phyloP scores from a whole-genome alignment of 1,139 yeast genomes.

The Nakaseomyces sp. region DNA sequence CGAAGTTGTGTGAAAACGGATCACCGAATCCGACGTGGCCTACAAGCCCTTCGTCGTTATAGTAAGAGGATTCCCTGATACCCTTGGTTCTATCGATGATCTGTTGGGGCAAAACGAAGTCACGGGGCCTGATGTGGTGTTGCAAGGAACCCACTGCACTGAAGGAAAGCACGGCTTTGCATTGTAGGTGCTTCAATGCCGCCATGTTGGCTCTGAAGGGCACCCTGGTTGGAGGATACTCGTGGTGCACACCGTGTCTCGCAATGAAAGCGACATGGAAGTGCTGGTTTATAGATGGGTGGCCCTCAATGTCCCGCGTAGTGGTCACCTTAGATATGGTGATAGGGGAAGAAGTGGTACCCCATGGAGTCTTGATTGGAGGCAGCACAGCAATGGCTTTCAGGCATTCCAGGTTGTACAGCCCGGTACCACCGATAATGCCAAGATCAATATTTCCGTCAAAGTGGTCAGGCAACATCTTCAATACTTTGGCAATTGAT shows the following conservation, averaged over 20 bases:
- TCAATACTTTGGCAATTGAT: neutral
- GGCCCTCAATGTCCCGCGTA: conserved; percentile 10
- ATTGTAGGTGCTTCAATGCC: conserved; percentile 81
- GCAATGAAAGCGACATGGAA: conserved; percentile 90
- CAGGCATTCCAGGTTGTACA: conserved; percentile 74
- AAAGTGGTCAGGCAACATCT: conserved; percentile 22
- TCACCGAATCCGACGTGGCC: conserved; percentile 98
- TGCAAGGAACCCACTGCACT: conserved; percentile 95
- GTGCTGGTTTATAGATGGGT: conserved; percentile 5
- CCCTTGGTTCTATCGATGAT: conserved; percentile 96
- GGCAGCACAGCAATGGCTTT: conserved; percentile 79
- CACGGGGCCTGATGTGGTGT: conserved; percentile 82
- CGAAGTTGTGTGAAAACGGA: conserved; percentile 76
- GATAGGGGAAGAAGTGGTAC: conserved; percentile 87
- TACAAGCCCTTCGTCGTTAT: conserved; percentile 77
- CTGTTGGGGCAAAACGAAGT: conserved; percentile 91
- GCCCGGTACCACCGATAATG: conserved; percentile 96
- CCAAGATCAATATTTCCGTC: conserved; percentile 65
- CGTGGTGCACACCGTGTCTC: conserved; percentile 88
- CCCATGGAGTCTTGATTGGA: conserved; percentile 90
- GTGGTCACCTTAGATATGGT: conserved; percentile 69
- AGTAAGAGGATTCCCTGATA: conserved; percentile 80
- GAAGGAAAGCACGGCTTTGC: conserved; percentile 81
- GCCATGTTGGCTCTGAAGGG: conserved; percentile 94
- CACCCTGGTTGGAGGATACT: conserved; percentile 81